Evolutionary conservation across 257 asterid species (phyloP), one percentile per base, ranked within the genome.

Genomic region (Ballota nigra): DNA sequence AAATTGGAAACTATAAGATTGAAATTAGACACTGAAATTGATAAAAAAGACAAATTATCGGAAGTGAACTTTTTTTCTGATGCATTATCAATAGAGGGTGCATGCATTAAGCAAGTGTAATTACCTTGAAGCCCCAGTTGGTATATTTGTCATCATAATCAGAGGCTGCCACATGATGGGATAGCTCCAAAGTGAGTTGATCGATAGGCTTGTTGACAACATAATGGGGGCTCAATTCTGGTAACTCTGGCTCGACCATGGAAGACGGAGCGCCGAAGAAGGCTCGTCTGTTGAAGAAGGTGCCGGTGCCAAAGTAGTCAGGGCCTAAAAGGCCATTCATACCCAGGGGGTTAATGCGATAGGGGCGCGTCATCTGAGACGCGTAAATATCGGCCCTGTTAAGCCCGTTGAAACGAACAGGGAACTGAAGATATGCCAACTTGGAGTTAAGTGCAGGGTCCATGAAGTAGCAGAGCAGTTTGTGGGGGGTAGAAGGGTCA

Each of bases 71-170:
- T n/a, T n/a, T n/a, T n/a, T n/a, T n/a, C n/a, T n/a, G n/a, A n/a
- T n/a, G n/a, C n/a, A 19, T 68, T 22, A 57, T 22, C 15, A 23
- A 11, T n/a, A n/a, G n/a, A n/a, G n/a, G n/a, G n/a, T n/a, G n/a
- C 28, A 15, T 6, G 8, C 45, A 51, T 20, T 18, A 69, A 43
- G 24, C n/a, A n/a, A n/a, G n/a, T n/a, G n/a, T n/a, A n/a, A 6
- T 72, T 55, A 82, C 82, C 97, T 84, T 77, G 60, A 82, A 79
- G 29, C 98, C 96, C 98, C 97, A 92, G 0, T 56, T 47, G 66
- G 69, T 80, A 2, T 47, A 78, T 31, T 74, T 57, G 76, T 88
- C 98, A 52, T 88, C 98, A 52, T 81, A 88, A 19, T 83, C 88
- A 77, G 89, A 86, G 6, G 85, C 69, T 6, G 95, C 80, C 34